Evolutionary conservation across 1,284 basidiomycete species (phyloP).

Genomic region (Stygiomarasmius scandens): DNA sequence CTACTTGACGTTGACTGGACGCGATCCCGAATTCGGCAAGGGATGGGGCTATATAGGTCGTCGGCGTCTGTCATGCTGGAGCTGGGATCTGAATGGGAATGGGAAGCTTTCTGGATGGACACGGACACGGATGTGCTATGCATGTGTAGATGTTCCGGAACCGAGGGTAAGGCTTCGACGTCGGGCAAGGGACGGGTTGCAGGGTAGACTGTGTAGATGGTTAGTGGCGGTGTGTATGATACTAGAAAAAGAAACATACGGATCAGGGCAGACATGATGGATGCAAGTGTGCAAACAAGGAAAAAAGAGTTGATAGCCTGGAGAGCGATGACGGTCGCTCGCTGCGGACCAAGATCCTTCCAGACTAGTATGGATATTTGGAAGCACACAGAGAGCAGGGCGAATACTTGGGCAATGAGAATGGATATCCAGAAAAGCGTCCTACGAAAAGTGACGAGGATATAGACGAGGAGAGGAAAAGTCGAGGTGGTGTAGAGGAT

Average conservation of each 20-base stretch:
- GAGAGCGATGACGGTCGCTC: neutral
- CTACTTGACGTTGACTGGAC: neutral
- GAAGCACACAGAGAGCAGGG: neutral
- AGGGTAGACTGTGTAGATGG: neutral
- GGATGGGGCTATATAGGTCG: neutral
- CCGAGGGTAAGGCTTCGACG: neutral
- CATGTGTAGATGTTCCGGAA: neutral
- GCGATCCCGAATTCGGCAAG: neutral
- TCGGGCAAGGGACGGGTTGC: neutral
- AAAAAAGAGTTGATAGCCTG: neutral
- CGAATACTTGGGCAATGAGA: neutral
- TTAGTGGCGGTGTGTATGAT: neutral
- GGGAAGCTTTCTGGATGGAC: no score
- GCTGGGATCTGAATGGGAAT: no score
- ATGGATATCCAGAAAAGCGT: neutral
- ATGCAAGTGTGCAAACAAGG: neutral
- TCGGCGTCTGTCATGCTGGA: no score
- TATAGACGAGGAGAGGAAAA: slow-evolving; percentile 8
- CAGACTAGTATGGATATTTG: neutral
- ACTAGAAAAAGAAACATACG: neutral
- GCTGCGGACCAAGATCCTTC: neutral
- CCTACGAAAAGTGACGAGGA: neutral
- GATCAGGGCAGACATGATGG: neutral
- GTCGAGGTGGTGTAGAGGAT: slow-evolving; percentile 4
- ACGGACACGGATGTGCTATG: neutral